Percentiles rank a stretch among this genome's conserved stretches.
phyloP scores from a whole-genome alignment of 179 eudicot genomes.

The Patellifolia procumbens region DNA sequence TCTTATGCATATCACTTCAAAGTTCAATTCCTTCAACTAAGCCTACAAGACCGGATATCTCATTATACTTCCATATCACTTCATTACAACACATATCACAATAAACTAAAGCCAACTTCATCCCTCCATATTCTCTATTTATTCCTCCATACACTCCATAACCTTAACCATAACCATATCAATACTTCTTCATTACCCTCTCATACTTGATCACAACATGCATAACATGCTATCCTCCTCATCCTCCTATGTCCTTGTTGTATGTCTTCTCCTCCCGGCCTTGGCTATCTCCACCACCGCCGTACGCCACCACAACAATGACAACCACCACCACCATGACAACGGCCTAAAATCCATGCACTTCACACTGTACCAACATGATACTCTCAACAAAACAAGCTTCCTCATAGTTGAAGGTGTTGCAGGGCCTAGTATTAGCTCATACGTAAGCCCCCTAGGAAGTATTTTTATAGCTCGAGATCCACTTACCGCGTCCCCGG shows the following conservation, averaged over 20 bases:
- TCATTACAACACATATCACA: no score
- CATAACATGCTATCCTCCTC: constrained; percentile 10
- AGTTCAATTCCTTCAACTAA: no score
- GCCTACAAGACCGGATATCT: no score
- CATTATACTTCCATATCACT: no score
- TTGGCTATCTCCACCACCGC: constrained; percentile 6
- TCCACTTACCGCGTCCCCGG: constrained; percentile 2
- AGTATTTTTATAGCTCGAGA: constrained; percentile 5
- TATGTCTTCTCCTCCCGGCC: neutral
- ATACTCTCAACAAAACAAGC: constrained; percentile 12
- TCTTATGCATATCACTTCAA: no score
- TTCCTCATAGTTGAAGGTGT: constrained; percentile 14
- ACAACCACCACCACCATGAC: neutral
- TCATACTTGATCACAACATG: no score
- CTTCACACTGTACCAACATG: constrained; percentile 23
- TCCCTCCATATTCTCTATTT: no score
- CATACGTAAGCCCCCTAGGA: constrained; percentile 4
- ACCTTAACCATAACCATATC: neutral
- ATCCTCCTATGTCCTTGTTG: neutral
- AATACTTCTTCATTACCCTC: neutral
- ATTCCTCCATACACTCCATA: no score
- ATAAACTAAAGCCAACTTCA: no score
- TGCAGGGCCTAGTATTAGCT: neutral
- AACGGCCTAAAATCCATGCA: constrained; percentile 15
- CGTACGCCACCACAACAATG: no score